Evolutionary conservation across 2,329 filamentous ascomycete genomes (phyloP).

Genomic region (Penicillium sp.): DNA sequence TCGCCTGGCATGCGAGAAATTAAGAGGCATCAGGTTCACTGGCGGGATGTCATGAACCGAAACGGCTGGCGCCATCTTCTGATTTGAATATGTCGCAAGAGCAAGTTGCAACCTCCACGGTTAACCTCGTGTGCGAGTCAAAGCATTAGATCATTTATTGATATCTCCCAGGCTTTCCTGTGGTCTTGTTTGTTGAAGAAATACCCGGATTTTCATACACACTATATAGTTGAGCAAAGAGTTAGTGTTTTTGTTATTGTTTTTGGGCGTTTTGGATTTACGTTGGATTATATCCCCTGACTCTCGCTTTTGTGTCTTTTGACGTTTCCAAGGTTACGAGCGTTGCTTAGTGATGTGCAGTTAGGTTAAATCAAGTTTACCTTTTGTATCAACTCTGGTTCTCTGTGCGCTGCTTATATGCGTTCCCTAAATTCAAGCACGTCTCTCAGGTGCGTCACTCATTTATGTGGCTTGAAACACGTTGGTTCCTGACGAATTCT

Average conservation of each 20-base stretch:
- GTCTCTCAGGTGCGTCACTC: neutral
- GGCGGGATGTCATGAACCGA: conserved; percentile 85
- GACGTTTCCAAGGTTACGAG: neutral
- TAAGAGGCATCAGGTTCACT: conserved; percentile 63
- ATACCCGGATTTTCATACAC: neutral
- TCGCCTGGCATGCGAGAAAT: conserved; percentile 16
- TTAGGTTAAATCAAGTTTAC: neutral
- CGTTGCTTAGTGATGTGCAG: neutral
- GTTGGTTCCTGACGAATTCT: neutral
- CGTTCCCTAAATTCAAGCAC: neutral
- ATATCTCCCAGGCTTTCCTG: neutral
- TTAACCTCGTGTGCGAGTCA: neutral
- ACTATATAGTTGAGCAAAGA: neutral
- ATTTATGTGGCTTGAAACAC: neutral
- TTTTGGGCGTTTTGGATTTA: neutral
- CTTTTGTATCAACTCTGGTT: neutral
- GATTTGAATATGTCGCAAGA: conserved; percentile 48
- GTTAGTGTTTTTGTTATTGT: neutral
- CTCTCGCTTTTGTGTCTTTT: neutral
- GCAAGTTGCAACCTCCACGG: neutral
- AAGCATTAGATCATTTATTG: neutral
- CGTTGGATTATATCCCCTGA: neutral
- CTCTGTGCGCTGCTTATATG: no score
- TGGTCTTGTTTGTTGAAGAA: neutral
- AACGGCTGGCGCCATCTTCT: conserved; percentile 89